Percentiles rank a stretch among this genome's conserved stretches.
Evolutionary conservation across 1,139 yeast genomes (phyloP).

Genomic region (Scheffersomyces quercinus): DNA sequence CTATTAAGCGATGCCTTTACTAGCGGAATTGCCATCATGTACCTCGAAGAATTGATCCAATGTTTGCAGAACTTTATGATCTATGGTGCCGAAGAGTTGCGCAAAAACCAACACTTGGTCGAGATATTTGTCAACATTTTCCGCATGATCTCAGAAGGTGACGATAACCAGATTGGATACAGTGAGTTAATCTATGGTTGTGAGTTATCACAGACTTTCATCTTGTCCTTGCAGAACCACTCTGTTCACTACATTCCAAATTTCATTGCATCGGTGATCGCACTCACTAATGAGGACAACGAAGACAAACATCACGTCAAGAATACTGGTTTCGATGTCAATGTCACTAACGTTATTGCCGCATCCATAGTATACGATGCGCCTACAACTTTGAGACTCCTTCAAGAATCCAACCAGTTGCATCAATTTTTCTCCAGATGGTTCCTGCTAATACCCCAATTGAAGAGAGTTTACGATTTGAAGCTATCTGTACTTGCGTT

Average conservation of each 20-base stretch:
- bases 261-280: conserved; percentile 33
- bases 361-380: conserved; percentile 68
- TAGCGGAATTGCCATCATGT: conserved; percentile 57
- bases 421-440: conserved; percentile 63
- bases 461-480: conserved; percentile 79
- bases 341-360: conserved; percentile 65
- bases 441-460: conserved; percentile 58
- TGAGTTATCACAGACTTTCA: conserved; percentile 56
- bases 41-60: conserved; percentile 75
- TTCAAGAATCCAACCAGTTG: conserved; percentile 49
- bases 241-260: conserved; percentile 41
- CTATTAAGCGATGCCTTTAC: conserved; percentile 55
- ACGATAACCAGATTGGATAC: conserved; percentile 39
- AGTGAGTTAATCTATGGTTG: conserved; percentile 53
- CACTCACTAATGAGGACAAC: conserved; percentile 12
- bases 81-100: conserved; percentile 61
- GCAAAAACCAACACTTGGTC: conserved; percentile 25
- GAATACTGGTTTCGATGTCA: conserved; percentile 50
- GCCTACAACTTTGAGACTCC: conserved; percentile 48
- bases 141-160: conserved; percentile 39
- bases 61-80: conserved; percentile 75
- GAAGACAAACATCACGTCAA: conserved; percentile 19
- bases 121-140: conserved; percentile 33
- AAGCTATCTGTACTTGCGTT: conserved; percentile 73
- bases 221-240: conserved; percentile 47